Evolutionary conservation across 176 grass and related monocot species (phyloP).

Genomic region (Poa pratensis): DNA sequence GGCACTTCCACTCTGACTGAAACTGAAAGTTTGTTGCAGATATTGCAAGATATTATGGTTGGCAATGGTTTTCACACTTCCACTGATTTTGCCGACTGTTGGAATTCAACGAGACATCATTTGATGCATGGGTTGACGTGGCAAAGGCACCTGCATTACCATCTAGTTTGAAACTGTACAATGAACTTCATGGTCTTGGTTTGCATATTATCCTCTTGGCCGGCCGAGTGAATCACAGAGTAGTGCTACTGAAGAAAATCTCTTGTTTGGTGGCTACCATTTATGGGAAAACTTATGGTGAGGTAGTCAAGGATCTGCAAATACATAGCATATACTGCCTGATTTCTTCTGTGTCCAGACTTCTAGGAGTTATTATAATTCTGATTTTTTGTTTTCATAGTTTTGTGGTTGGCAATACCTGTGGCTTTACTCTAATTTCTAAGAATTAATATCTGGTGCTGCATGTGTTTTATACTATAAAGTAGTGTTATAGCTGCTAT

Average conservation of each 20-base stretch:
- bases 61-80: slow-evolving; percentile 11
- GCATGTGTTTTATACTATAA: too few species aligned
- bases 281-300: slow-evolving; percentile 55
- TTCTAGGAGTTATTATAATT: too few species aligned
- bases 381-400: too few species aligned
- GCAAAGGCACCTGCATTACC: slow-evolving; percentile 72
- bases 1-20: too few species aligned
- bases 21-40: too few species aligned
- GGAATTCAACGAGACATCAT: slow-evolving; percentile 75
- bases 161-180: slow-evolving; percentile 79
- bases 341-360: too few species aligned
- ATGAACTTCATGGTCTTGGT: slow-evolving; percentile 67
- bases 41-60: neutral
- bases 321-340: too few species aligned
- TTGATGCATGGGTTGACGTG: slow-evolving; percentile 68
- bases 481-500: neutral
- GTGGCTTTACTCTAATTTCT: too few species aligned
- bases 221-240: slow-evolving; percentile 70
- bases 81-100: slow-evolving; percentile 45
- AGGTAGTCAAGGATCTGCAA: too few species aligned
- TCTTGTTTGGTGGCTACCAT: slow-evolving; percentile 66
- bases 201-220: slow-evolving; percentile 79
- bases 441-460: too few species aligned
- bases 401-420: too few species aligned
- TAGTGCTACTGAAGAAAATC: slow-evolving; percentile 64